Evolutionary conservation across 768 basidiomycete species (phyloP), one percentile per base, ranked within the genome.

Genomic region (Macrocybe gigantea): DNA sequence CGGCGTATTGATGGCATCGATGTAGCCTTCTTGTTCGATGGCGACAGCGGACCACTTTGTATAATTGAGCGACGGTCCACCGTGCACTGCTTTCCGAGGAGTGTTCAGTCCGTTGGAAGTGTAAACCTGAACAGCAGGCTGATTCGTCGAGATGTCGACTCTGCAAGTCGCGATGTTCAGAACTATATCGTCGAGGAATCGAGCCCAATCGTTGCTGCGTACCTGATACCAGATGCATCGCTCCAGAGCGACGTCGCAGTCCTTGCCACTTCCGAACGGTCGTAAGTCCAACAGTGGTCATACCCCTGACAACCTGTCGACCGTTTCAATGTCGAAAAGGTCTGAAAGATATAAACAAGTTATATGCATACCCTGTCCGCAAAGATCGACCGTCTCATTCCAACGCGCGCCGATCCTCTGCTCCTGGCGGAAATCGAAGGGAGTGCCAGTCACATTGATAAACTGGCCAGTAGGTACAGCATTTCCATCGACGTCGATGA

Each of bases 1-100:
- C 2, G 75, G 75, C 42, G 73, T 70, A 61, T 77, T 75, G 47
- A 75, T 75, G 9, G 67, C 73, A 54, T 75, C 75, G 22, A 75
- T 73, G 42, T 62, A 59, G 15, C 64, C 63, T 54, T 72, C 69
- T 31, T 69, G 71, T 52, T 77, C 75, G 32, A 77, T 66, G 15
- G 70, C 74, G 0, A 76, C 51, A 45, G 68, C 72, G 6, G 69
- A 69, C 47, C 72, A 70, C 45, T 71, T 58, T 2, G 49, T 51
- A 53, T 77, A 76, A 10, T 52, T 33, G 7, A 33, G 44, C 1
- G 44, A 39, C 14, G 70, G 68, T 0, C 73, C 73, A 12, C 74
- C 75, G 45, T 76, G 75, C 45, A 55, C 56, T 12, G 41, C 58
- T 53, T 77, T 75, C 34, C 75, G 61, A 6, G 73, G 66, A 38